phyloP scores from a whole-genome alignment of 1,284 basidiomycete species.

The Irpex lacteus region DNA sequence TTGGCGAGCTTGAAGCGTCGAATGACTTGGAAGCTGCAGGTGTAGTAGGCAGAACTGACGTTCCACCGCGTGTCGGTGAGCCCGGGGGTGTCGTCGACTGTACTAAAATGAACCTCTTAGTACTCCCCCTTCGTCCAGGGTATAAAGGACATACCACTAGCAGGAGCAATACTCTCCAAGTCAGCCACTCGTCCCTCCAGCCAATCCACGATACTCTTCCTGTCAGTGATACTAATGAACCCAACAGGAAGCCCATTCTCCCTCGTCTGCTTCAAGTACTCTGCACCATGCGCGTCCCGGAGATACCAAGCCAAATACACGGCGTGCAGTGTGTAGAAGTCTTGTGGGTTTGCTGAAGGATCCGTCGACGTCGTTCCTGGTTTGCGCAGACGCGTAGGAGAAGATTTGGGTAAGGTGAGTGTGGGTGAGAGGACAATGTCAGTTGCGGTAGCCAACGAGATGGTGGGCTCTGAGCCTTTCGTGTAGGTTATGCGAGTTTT shows the following conservation, averaged over 20 bases:
- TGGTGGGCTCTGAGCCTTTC: constrained; percentile 19
- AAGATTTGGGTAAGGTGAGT: constrained; percentile 61
- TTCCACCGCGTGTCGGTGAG: constrained; percentile 43
- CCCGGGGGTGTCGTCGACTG: constrained; percentile 64
- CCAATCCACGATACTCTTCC: constrained; percentile 83
- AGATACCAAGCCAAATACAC: constrained; percentile 80
- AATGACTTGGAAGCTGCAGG: constrained; percentile 32
- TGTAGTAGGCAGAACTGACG: constrained; percentile 28
- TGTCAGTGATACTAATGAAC: constrained; percentile 84
- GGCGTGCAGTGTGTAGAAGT: constrained; percentile 79
- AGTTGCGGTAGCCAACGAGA: constrained; percentile 44
- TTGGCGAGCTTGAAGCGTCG: constrained; percentile 44
- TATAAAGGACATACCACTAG: constrained; percentile 38
- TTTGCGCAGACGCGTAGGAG: constrained; percentile 73
- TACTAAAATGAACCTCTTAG: constrained; percentile 19
- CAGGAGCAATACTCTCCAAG: constrained; percentile 56
- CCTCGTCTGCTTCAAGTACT: constrained; percentile 84
- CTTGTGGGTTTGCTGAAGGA: constrained; percentile 41
- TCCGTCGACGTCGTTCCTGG: constrained; percentile 41
- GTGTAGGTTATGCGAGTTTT: constrained; percentile 51
- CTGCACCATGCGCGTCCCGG: constrained; percentile 68
- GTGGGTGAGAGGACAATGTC: constrained; percentile 61
- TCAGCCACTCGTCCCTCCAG: constrained; percentile 64
- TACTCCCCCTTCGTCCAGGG: not conserved
- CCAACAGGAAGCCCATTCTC: constrained; percentile 69